Base-by-base conservation (phyloP, 208 protist species). In the Leishmania arabica region DNA sequence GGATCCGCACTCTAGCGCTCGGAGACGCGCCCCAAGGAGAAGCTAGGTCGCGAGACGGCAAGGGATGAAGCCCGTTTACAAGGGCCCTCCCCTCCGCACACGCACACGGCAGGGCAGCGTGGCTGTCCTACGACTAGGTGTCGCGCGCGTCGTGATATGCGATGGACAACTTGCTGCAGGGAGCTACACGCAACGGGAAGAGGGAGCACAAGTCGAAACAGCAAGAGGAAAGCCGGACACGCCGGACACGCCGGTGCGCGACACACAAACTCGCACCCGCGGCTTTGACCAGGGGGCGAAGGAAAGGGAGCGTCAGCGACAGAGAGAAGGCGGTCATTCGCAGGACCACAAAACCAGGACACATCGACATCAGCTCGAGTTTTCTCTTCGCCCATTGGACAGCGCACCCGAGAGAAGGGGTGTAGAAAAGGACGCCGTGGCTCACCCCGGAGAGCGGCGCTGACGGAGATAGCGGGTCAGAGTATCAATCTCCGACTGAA, bases 401-500 rank as follows among this genome's bases (percentile, higher is more conserved):
- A 73, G 24, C 68, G 40, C 68, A 45, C 0, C 68, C 51, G 42
- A 53, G 45, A 73, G 68, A 73, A 42, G 71, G 31, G 9, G 51
- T 19, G 19, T 7, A 24, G 51, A 49, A n/a, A 64, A 15, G 31
- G 53, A 73, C 69, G 17, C 49, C 3, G 42, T 62, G 53, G 72
- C 72, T 62, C 58, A 77, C 24, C 74, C 37, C 2, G 40, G 74
- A 31, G 47, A 51, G 53, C 51, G 42, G 34, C 72, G 72, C 72
- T 62, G 34, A n/a, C 72, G 34, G 49, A 76, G 51, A 53, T 37
- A 58, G 21, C 31, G 74, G 21, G 37, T 77, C 74, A 77, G 21
- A 7, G 40, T 65, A 51, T 77, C 74, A 2, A 65, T 31, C 56
- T 77, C 56, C 34, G 74, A 27, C 40, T 77, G 74, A 37, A 68